phyloP scores from a whole-genome alignment of 352 stramenopile species.

The Pythium aquatile region DNA sequence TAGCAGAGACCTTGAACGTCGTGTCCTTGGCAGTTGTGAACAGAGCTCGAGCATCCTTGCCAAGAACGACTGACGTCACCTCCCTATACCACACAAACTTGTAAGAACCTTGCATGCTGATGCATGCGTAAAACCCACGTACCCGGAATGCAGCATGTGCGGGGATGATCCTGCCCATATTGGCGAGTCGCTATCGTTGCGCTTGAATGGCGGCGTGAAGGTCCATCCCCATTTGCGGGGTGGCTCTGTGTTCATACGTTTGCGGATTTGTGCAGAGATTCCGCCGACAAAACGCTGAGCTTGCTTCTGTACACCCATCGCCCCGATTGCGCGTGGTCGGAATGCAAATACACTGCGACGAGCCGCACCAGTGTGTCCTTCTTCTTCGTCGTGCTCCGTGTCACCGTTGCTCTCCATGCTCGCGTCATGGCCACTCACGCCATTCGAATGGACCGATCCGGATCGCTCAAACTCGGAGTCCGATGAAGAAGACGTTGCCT shows the following conservation, averaged over 20 bases:
- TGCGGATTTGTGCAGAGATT: constrained; percentile 71
- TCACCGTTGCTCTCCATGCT: constrained; percentile 21
- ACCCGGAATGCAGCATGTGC: constrained; percentile 72
- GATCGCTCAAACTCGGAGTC: constrained; percentile 28
- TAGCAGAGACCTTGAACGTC: constrained; percentile 76
- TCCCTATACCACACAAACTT: constrained; percentile 33
- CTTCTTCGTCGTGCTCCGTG: constrained; percentile 7
- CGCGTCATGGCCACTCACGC: constrained; percentile 18
- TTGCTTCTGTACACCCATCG: constrained; percentile 68
- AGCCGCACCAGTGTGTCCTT: constrained; percentile 14
- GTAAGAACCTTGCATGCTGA: not conserved
- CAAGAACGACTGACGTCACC: constrained; percentile 65
- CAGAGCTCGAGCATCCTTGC: constrained; percentile 55
- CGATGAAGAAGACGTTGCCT: constrained; percentile 23
- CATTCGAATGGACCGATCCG: constrained; percentile 21
- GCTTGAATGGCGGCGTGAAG: constrained; percentile 35
- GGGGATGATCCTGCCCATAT: constrained; percentile 64
- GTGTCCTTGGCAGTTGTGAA: constrained; percentile 77
- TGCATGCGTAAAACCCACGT: constrained; percentile 14
- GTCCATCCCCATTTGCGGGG: constrained; percentile 72
- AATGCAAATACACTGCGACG: constrained; percentile 77
- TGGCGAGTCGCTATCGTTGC: constrained; percentile 40
- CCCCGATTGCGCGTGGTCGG: constrained; percentile 34
- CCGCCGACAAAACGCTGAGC: constrained; percentile 73
- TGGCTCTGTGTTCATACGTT: constrained; percentile 69